Evolutionary conservation across 2,329 filamentous ascomycete genomes (phyloP).

Genomic region (Amauroascus verrucosus): DNA sequence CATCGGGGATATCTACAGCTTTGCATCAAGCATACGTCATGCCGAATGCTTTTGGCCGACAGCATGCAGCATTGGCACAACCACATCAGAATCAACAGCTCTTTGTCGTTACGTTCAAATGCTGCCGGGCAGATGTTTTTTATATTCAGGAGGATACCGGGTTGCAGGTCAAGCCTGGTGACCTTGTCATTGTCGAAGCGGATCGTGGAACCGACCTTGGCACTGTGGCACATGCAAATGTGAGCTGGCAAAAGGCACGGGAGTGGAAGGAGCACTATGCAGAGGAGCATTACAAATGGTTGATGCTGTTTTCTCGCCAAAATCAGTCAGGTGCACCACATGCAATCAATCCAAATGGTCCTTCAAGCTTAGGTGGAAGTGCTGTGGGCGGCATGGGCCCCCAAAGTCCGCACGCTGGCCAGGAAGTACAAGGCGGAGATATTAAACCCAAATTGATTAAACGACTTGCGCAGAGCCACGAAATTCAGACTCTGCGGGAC

Average conservation of each 20-base stretch:
- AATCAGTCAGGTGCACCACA: constrained; percentile 41
- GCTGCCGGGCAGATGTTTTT: constrained; percentile 86
- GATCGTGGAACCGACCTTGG: constrained; percentile 93
- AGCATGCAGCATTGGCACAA: constrained; percentile 28
- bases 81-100: constrained; percentile 42
- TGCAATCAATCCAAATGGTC: constrained; percentile 40
- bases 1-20: constrained; percentile 28
- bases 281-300: constrained; percentile 93
- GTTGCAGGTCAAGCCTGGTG: constrained; percentile 76
- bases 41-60: constrained; percentile 31
- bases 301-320: constrained; percentile 95
- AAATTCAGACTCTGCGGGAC: constrained; percentile 77
- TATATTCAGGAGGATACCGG: constrained; percentile 95
- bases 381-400: constrained; percentile 71
- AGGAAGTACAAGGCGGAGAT: constrained; percentile 61
- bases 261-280: constrained; percentile 83
- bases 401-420: constrained; percentile 60
- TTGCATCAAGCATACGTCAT: constrained; percentile 34
- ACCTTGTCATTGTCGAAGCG: constrained; percentile 93
- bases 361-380: constrained; percentile 55
- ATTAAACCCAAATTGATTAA: constrained; percentile 96
- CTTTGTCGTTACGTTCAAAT: constrained; percentile 94
- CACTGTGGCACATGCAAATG: constrained; percentile 77
- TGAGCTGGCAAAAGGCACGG: constrained; percentile 79
- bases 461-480: constrained; percentile 80